Evolutionary conservation across 2,329 filamentous ascomycete genomes (phyloP), one percentile per base, ranked within the genome.

Genomic region (Apiospora phragmitis): DNA sequence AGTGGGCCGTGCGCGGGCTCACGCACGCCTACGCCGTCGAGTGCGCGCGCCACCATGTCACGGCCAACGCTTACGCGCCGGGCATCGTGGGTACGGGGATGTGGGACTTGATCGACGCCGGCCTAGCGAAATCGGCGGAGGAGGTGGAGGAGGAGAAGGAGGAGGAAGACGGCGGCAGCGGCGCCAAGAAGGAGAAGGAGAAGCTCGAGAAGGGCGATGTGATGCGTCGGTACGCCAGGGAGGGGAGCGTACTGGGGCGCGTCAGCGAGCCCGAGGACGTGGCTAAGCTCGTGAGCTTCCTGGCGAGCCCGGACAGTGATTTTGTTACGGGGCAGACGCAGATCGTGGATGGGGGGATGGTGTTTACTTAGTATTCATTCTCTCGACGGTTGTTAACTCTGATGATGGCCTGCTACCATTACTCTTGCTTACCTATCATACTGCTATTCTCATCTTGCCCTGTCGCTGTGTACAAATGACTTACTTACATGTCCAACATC

Each of bases 21-120:
- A 91, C 88, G 0, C 90, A 92, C 77, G 88, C 86, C 0, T 91
- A 91, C 73, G 90, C 91, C 0, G 89, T 91, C 85, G 90, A 91
- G 72, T 83, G 92, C 79, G 90, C 90, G 0, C 79, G 81, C 65
- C 86, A 92, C 76, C 83, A 88, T 71, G 92, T 93, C 77, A 92
- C 88, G 0, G 90, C 87, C 26, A 93, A 93, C 74, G 86, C 87
- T 0, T 92, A 92, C 75, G 90, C 89, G 0, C 91, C 91, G 0
- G 91, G 91, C 0, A 91, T 93, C 66, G 89, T 93, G 0, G 89
- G 86, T 0, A 92, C 90, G 0, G 82, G 84, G 0, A 92, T 92
- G 90, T 93, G 90, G 90, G 90, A 92, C 65, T 76, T 88, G 2
- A 92, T 93, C 69, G 91, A 92, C 72, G 86, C 88, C 72, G 86